Conservation (phyloP, 495 filamentous ascomycete genomes). For the Neurospora discreta region DNA sequence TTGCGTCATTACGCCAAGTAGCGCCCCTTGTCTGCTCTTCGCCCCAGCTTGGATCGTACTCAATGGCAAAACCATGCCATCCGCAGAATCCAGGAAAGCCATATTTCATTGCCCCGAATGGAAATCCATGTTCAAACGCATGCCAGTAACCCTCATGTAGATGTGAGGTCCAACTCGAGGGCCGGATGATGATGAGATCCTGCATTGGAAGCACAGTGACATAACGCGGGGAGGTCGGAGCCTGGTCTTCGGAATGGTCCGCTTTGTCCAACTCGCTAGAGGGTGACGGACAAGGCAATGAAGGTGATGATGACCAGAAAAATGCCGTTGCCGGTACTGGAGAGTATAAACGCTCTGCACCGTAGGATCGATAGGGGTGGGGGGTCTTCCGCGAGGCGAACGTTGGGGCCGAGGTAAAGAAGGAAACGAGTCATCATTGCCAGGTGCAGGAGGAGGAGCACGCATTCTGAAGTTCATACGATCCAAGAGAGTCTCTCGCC, state of each 20-base stretch:
- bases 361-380: not conserved
- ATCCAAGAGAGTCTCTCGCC: not conserved
- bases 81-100: not conserved
- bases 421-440: not conserved
- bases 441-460: not conserved
- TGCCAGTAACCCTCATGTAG: not conserved
- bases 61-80: not conserved
- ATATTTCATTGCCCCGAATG: not conserved
- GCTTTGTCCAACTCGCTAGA: not conserved
- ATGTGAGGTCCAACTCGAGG: not conserved
- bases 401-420: not conserved
- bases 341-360: not conserved
- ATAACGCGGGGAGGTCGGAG: not conserved
- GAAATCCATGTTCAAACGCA: not conserved
- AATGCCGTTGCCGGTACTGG: not conserved
- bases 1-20: not conserved
- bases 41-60: not conserved
- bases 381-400: not conserved
- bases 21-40: not conserved
- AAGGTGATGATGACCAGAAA: not conserved
- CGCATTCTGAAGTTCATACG: no score
- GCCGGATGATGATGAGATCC: not conserved
- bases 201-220: not conserved
- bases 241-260: not conserved
- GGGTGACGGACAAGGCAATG: not conserved